Percentiles rank a stretch among this genome's conserved stretches.
Conservation (phyloP, 805 yeast genomes). For the Pichia nakasei region DNA sequence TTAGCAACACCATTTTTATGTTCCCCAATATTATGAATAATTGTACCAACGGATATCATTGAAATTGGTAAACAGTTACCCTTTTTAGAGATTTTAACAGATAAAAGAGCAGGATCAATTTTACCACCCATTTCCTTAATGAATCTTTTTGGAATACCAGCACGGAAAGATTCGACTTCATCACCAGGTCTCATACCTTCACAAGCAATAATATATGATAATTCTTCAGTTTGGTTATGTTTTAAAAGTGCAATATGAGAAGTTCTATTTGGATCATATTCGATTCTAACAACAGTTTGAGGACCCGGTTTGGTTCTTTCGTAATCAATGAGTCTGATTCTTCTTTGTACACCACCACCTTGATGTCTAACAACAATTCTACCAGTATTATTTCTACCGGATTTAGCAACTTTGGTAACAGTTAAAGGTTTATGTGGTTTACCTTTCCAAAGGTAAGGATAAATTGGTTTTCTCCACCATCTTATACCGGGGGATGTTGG, state of each 20-base stretch:
- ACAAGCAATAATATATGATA: constrained; percentile 80
- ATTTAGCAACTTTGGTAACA: constrained; percentile 54
- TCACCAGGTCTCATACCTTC: constrained; percentile 94
- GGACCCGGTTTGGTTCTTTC: constrained; percentile 58
- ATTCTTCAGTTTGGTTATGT: constrained; percentile 49
- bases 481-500: constrained; percentile 82
- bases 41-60: constrained; percentile 92
- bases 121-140: constrained; percentile 82
- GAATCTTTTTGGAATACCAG: constrained; percentile 74
- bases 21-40: constrained; percentile 81
- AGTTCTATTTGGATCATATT: constrained; percentile 91
- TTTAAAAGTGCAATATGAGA: constrained; percentile 79
- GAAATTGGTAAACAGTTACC: constrained; percentile 91
- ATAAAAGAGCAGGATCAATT: constrained; percentile 83
- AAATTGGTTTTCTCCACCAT: constrained; percentile 83
- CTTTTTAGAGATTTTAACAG: constrained; percentile 78
- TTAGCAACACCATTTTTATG: constrained; percentile 71
- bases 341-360: constrained; percentile 93
- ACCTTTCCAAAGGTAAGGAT: constrained; percentile 81
- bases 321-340: constrained; percentile 78
- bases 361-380: constrained; percentile 86
- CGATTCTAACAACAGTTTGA: constrained; percentile 78
- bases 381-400: constrained; percentile 89
- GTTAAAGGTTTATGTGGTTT: constrained; percentile 74
- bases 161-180: constrained; percentile 76